Percentiles rank a stretch among this genome's conserved stretches.
Evolutionary conservation across 1,139 yeast species (phyloP).

Genomic region (Blastobotrys capitulatus): DNA sequence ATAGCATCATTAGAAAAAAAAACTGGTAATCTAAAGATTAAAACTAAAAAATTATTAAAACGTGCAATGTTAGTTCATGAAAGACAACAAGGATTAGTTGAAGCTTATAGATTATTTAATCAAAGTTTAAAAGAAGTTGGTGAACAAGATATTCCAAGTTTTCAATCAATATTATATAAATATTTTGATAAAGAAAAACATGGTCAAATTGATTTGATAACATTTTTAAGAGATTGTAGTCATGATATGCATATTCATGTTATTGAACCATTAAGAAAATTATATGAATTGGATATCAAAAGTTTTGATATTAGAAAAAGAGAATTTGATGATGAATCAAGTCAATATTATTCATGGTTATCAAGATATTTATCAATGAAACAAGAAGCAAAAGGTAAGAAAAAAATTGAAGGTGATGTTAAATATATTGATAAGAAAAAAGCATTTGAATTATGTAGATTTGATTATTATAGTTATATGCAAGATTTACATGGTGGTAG

Average conservation of each 20-base stretch:
- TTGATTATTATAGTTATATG: slow-evolving; percentile 64
- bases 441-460: slow-evolving; percentile 60
- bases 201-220: slow-evolving; percentile 21
- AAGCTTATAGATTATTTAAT: slow-evolving; percentile 33
- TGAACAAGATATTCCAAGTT: slow-evolving; percentile 30
- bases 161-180: slow-evolving; percentile 31
- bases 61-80: slow-evolving; percentile 35
- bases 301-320: slow-evolving; percentile 41
- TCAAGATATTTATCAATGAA: slow-evolving; percentile 64
- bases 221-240: slow-evolving; percentile 20
- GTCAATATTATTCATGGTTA: slow-evolving; percentile 71
- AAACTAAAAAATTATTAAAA: slow-evolving; percentile 39
- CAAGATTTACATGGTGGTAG: slow-evolving; percentile 53
- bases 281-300: slow-evolving; percentile 40
- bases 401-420: slow-evolving; percentile 45
- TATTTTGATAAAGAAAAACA: slow-evolving; percentile 25
- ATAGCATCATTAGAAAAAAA: slow-evolving; percentile 50
- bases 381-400: slow-evolving; percentile 40
- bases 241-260: slow-evolving; percentile 30
- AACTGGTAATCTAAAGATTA: slow-evolving; percentile 44
- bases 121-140: slow-evolving; percentile 31
- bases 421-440: slow-evolving; percentile 56
- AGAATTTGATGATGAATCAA: slow-evolving; percentile 65
- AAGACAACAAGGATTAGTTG: slow-evolving; percentile 32
- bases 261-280: slow-evolving; percentile 37